Conservation (phyloP, 768 basidiomycete genomes). For the Kwoniella europaea region DNA sequence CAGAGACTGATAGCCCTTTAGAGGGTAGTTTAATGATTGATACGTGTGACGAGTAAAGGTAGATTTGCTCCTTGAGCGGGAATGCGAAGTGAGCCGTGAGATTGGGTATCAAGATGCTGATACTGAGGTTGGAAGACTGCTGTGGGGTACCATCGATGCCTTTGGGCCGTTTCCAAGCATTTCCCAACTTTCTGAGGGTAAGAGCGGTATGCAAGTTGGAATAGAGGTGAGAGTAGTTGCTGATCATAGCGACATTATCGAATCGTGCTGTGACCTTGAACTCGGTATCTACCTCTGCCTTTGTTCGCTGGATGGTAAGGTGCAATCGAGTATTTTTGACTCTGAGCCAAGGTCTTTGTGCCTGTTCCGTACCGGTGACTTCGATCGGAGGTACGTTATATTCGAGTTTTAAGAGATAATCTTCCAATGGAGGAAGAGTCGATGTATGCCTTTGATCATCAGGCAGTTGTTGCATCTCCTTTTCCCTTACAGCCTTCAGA, state of each 20-base stretch:
- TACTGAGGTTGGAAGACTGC: constrained; percentile 58
- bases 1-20: constrained; percentile 59
- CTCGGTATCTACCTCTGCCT: constrained; percentile 22
- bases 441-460: constrained; percentile 31
- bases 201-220: constrained; percentile 69
- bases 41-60: constrained; percentile 36
- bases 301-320: constrained; percentile 24
- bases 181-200: constrained; percentile 62
- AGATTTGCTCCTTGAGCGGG: constrained; percentile 58
- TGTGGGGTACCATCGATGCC: constrained; percentile 28
- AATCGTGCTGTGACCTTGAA: constrained; percentile 27
- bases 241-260: constrained; percentile 30
- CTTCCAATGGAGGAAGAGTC: neutral
- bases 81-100: constrained; percentile 52
- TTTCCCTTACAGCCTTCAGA: constrained; percentile 1
- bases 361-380: constrained; percentile 39
- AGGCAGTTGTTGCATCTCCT: neutral
- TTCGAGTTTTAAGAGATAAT: constrained; percentile 18
- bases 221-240: constrained; percentile 70
- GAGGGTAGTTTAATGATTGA: constrained; percentile 30
- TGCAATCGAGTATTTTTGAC: constrained; percentile 11
- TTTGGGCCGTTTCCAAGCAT: constrained; percentile 44
- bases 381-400: constrained; percentile 36
- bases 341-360: constrained; percentile 34
- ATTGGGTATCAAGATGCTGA: constrained; percentile 37